Evolutionary conservation across 2,329 filamentous ascomycete genomes (phyloP).

Genomic region (Chalara sp.): DNA sequence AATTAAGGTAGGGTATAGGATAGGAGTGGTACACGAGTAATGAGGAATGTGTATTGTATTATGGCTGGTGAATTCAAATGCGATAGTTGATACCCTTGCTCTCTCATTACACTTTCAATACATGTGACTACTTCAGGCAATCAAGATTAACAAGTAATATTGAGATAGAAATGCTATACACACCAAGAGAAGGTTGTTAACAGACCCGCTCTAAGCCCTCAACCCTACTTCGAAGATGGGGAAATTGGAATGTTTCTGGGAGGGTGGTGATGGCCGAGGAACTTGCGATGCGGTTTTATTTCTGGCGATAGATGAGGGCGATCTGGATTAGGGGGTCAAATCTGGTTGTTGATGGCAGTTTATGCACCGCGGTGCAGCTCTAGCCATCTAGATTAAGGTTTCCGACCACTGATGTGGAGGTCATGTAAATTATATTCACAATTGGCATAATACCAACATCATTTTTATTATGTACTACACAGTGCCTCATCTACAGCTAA

Average conservation of each 20-base stretch:
- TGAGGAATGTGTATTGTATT: constrained; percentile 12
- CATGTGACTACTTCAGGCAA: not conserved
- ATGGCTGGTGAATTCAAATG: constrained; percentile 14
- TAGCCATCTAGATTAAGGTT: not conserved
- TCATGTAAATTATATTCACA: not conserved
- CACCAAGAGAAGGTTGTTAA: not conserved
- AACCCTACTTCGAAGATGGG: not conserved
- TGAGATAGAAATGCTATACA: too few species aligned
- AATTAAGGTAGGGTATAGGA: not conserved
- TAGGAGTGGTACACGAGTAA: not conserved
- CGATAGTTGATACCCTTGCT: constrained; percentile 17
- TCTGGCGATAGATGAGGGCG: not conserved
- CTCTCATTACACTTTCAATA: not conserved
- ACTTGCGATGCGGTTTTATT: not conserved
- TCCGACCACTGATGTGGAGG: not conserved
- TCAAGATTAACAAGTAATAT: not conserved
- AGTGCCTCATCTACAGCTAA: not conserved
- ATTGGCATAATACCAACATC: too few species aligned
- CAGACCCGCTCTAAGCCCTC: not conserved
- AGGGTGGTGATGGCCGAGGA: not conserved
- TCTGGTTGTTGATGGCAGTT: not conserved
- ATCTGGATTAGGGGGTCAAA: not conserved
- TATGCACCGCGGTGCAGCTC: not conserved
- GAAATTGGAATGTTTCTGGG: not conserved
- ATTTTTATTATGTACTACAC: not conserved